Base-by-base conservation (phyloP, 305 asterid species). In the Plantago coronopus region DNA sequence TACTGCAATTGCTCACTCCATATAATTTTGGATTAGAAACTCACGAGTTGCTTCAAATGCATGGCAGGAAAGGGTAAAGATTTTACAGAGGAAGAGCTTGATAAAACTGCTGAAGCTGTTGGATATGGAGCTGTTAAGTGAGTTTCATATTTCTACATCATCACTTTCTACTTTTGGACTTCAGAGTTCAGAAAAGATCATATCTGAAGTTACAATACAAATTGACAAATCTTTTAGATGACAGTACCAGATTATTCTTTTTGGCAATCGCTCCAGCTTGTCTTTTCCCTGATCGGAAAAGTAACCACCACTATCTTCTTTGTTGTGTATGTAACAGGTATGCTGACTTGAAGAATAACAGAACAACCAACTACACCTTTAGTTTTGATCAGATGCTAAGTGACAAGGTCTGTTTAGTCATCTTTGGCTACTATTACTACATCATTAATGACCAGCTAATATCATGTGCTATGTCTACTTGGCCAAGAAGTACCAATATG, bases 81-180 rank as follows among this genome's bases (percentile, higher is more conserved):
- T 44, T 88, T 94, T 94, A 82, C 94, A 9, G 80, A 54, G 27
- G 96, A 87, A 73, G 99, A 89, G 83, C 94, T 93, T 29, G 95
- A 93, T 47, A 59, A 77, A 74, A 89, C 87, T 76, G 96, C 96
- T 45, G 99, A 89, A 76, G 96, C 97, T 21, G 78, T 93, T 56
- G 99, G 99, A 79, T 93, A 89, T 67, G 96, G 97, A 25, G 99
- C 97, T 71, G 84, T 93, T 48, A 86, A 93, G 98, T 89, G 69
- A 75, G 89, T 68, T 57, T 48, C 67, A 68, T 65, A 59, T 34
- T 19, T 8, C 1, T 0, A 1, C 12, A 7, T 34, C 9, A 7
- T 34, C 40, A 34, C 40, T 34, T 34, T 31, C 12, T 34, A 9
- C 40, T 34, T 34, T 34, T 34, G 40, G 31, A 22, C 18, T 47